phyloP scores from a whole-genome alignment of 2,329 filamentous ascomycete species.

The Paramyrothecium sp. region DNA sequence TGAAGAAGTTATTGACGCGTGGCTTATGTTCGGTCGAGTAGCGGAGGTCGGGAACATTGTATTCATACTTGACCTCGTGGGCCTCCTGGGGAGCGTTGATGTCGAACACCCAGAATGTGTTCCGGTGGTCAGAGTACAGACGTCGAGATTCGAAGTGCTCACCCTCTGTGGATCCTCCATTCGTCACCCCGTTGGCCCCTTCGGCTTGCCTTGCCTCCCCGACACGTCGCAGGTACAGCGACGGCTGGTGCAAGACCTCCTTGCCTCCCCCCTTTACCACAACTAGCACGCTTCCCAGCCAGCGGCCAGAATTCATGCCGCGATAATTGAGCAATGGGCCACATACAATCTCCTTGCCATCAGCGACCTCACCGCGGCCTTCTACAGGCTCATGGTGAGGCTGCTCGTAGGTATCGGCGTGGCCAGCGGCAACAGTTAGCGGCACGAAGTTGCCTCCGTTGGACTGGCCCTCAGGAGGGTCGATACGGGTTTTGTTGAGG shows the following conservation, averaged over 20 bases:
- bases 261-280: slow-evolving; percentile 72
- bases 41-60: slow-evolving; percentile 66
- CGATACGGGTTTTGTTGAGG: slow-evolving; percentile 52
- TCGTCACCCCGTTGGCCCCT: slow-evolving; percentile 24
- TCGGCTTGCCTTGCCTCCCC: slow-evolving; percentile 20
- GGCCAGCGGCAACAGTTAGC: slow-evolving; percentile 43
- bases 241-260: slow-evolving; percentile 56
- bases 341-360: slow-evolving; percentile 62
- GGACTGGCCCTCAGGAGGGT: slow-evolving; percentile 29
- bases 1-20: slow-evolving; percentile 71
- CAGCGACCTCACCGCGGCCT: slow-evolving; percentile 21
- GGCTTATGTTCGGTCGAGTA: slow-evolving; percentile 58
- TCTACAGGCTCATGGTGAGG: slow-evolving; percentile 12
- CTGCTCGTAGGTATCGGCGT: slow-evolving; percentile 27
- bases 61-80: slow-evolving; percentile 74
- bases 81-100: slow-evolving; percentile 72
- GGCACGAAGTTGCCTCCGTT: slow-evolving; percentile 41
- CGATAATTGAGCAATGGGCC: slow-evolving; percentile 79
- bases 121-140: slow-evolving; percentile 63
- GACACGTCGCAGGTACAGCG: slow-evolving; percentile 51
- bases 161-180: slow-evolving; percentile 42
- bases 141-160: slow-evolving; percentile 34
- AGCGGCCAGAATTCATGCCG: slow-evolving; percentile 68
- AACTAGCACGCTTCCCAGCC: slow-evolving; percentile 84
- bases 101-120: slow-evolving; percentile 94